Evolutionary conservation across 495 filamentous ascomycete genomes (phyloP).

Genomic region (Hypomontagnella submonticulosa): DNA sequence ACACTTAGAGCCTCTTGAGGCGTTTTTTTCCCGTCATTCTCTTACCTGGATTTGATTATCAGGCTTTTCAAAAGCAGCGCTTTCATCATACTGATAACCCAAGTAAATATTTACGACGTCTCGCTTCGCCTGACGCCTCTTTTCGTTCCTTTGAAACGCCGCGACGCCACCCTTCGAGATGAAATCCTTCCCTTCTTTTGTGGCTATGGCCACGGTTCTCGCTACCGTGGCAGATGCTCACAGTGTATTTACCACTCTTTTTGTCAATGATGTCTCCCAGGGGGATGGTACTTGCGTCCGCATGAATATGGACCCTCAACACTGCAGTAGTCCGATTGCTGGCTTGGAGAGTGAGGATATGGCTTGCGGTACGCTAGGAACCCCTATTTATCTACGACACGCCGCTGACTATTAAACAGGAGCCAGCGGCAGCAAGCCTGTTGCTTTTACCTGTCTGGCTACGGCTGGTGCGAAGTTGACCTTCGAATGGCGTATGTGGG

Average conservation of each 20-base stretch:
- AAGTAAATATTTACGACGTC: not conserved
- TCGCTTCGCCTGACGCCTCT: not conserved
- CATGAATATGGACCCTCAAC: constrained; percentile 63
- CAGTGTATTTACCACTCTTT: constrained; percentile 74
- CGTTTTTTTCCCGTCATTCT: constrained; percentile 16
- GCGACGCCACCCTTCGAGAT: constrained; percentile 29
- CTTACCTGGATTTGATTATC: constrained; percentile 13
- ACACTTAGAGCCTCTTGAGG: not conserved
- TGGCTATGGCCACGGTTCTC: constrained; percentile 47
- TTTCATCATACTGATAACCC: not conserved
- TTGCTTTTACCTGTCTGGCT: constrained; percentile 67
- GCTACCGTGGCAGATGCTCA: constrained; percentile 61
- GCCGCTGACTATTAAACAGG: constrained; percentile 52
- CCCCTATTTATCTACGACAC: not conserved
- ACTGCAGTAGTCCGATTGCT: constrained; percentile 64
- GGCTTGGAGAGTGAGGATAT: constrained; percentile 67
- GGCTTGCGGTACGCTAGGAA: constrained; percentile 70
- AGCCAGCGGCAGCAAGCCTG: constrained; percentile 64
- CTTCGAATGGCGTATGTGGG: constrained; percentile 70
- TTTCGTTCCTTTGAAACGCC: constrained; percentile 1
- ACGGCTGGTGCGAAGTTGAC: constrained; percentile 65
- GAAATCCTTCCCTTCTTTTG: constrained; percentile 39
- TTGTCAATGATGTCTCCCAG: constrained; percentile 70
- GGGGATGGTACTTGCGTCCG: constrained; percentile 77
- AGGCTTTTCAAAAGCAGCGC: not conserved